Percentiles rank a stretch among this genome's conserved stretches.
Evolutionary conservation across 305 asterid species (phyloP).

Genomic region (Caryopteris hybrid): DNA sequence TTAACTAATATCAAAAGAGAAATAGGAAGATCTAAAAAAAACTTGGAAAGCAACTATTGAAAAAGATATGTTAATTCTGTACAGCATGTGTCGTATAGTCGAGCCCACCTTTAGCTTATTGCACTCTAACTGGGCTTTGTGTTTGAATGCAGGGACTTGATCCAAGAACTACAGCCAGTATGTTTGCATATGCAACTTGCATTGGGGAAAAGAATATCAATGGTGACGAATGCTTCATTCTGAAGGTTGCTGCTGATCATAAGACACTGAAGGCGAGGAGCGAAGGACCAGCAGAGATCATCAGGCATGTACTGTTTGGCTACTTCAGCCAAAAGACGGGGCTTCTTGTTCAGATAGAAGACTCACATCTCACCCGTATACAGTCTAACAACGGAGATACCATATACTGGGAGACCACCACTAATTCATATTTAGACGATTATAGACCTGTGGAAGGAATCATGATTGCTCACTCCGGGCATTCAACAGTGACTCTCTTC

Average conservation of each 20-base stretch:
- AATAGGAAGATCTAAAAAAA: no score
- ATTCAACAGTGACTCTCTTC: slow-evolving; percentile 75
- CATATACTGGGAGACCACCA: slow-evolving; percentile 87
- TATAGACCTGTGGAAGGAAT: slow-evolving; percentile 79
- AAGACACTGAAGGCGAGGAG: slow-evolving; percentile 69
- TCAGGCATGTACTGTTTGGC: slow-evolving; percentile 75
- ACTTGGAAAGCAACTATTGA: no score
- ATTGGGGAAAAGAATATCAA: slow-evolving; percentile 74
- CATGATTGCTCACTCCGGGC: slow-evolving; percentile 89
- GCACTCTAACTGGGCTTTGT: not conserved
- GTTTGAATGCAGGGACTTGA: slow-evolving; percentile 59
- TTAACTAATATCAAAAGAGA: no score
- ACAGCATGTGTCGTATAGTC: no score
- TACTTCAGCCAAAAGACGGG: slow-evolving; percentile 93
- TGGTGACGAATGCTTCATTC: slow-evolving; percentile 83
- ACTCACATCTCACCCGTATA: slow-evolving; percentile 85
- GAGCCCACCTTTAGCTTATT: no score
- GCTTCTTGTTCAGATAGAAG: slow-evolving; percentile 80
- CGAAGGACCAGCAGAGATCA: slow-evolving; percentile 86
- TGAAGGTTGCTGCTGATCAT: slow-evolving; percentile 79
- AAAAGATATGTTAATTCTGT: no score
- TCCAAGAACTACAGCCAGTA: slow-evolving; percentile 68
- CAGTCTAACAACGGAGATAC: slow-evolving; percentile 79
- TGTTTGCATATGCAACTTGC: slow-evolving; percentile 75
- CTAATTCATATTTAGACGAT: slow-evolving; percentile 67